Conservation (phyloP, 306 rosid species). For the Vachellia collinsii region DNA sequence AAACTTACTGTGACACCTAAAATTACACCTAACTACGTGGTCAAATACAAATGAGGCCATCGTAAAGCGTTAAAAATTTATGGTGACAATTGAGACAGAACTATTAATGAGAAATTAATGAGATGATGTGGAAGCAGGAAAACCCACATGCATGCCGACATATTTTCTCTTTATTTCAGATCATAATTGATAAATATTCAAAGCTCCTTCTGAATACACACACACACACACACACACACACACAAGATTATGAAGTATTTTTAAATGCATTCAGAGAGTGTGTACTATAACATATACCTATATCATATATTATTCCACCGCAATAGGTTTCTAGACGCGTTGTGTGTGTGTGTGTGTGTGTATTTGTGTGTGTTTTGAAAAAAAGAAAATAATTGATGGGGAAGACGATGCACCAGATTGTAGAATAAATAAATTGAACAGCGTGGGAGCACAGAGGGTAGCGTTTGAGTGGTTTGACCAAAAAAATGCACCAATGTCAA, state of each 20-base stretch:
- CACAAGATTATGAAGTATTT: not conserved
- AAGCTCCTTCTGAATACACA: not conserved
- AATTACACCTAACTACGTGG: no score
- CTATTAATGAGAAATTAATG: not conserved
- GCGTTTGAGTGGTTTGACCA: not conserved
- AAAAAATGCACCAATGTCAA: not conserved
- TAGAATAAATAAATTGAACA: not conserved
- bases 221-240: no score
- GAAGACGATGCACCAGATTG: not conserved
- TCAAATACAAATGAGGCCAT: not conserved
- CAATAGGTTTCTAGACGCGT: not conserved
- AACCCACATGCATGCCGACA: conserved; percentile 25
- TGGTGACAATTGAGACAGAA: not conserved
- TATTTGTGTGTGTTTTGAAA: not conserved
- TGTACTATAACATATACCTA: not conserved
- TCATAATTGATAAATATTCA: not conserved
- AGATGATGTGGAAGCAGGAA: not conserved
- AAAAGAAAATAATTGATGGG: not conserved
- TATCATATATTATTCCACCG: not conserved
- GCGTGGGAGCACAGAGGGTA: not conserved
- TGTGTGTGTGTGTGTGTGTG: not conserved
- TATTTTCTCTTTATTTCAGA: not conserved
- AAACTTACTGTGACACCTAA: no score
- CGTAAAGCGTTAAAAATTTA: not conserved
- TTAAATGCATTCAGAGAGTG: not conserved